Evolutionary conservation across 345 rosid genomes (phyloP).

Genomic region (Citrus maxima): DNA sequence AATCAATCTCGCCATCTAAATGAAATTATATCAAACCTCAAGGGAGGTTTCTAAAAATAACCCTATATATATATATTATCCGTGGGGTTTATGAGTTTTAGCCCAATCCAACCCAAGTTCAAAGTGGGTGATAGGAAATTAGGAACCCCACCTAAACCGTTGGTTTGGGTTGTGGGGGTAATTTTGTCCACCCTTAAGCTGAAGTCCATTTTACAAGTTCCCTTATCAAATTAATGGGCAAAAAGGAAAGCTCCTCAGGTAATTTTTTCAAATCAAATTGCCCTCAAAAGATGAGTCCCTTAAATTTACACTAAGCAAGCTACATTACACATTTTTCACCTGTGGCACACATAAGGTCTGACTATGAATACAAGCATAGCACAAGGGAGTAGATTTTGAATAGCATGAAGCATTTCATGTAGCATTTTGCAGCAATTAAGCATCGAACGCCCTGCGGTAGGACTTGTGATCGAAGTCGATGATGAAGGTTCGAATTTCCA

Average conservation of each 20-base stretch:
- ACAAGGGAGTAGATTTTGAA: neutral
- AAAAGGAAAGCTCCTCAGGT: neutral
- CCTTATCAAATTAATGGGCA: neutral
- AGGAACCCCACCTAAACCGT: too few relatives aligned
- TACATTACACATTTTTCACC: neutral
- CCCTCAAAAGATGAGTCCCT: neutral
- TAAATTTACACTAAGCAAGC: neutral
- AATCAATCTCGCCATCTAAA: too few relatives aligned
- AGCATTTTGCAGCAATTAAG: conserved; percentile 14
- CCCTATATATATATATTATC: too few relatives aligned
- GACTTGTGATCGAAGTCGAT: conserved; percentile 19
- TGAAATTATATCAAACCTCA: too few relatives aligned
- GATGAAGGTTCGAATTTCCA: conserved; percentile 89
- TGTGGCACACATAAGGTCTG: neutral
- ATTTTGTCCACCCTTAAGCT: too few relatives aligned
- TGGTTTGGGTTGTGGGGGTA: too few relatives aligned
- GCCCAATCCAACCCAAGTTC: too few relatives aligned
- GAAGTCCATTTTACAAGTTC: too few relatives aligned
- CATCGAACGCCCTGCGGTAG: conserved; percentile 18
- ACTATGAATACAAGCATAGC: neutral
- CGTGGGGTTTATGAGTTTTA: too few relatives aligned
- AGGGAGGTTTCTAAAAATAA: too few relatives aligned
- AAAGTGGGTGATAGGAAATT: too few relatives aligned
- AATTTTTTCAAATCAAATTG: too few relatives aligned
- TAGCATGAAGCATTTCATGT: neutral